Conservation (phyloP, 1,284 basidiomycete species). For the Kwoniella shivajii region DNA sequence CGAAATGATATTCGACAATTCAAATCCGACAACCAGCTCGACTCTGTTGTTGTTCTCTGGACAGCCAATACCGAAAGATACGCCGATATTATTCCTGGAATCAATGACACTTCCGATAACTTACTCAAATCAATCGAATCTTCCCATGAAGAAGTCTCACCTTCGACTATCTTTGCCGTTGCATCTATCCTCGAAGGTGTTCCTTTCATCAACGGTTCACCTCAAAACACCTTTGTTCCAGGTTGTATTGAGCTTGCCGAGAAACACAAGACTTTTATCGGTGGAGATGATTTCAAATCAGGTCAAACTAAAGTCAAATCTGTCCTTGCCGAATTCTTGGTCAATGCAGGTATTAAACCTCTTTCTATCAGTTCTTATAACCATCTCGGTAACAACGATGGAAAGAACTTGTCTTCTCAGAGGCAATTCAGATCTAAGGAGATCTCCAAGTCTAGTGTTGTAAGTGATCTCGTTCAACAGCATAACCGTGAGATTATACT, state of each 20-base stretch:
- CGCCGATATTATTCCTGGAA: constrained; percentile 88
- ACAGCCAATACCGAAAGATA: constrained; percentile 99
- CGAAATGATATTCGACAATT: constrained; percentile 92
- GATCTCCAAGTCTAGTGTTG: constrained; percentile 93
- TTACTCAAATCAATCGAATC: constrained; percentile 78
- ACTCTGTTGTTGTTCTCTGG: constrained; percentile 91
- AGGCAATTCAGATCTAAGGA: constrained; percentile 98
- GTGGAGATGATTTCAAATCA: constrained; percentile 96
- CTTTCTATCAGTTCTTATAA: constrained; percentile 97
- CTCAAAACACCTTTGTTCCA: constrained; percentile 99
- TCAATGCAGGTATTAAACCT: constrained; percentile 98
- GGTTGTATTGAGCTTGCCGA: constrained; percentile 93
- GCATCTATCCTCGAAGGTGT: constrained; percentile 93
- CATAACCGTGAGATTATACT: neutral
- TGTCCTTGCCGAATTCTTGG: constrained; percentile 95
- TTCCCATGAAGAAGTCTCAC: constrained; percentile 90
- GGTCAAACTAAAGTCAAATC: constrained; percentile 93
- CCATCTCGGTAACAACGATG: constrained; percentile 98
- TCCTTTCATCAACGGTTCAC: constrained; percentile 96
- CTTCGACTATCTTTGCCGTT: constrained; percentile 93
- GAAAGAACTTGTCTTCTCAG: constrained; percentile 88
- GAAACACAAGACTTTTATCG: constrained; percentile 86
- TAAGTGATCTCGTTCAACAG: constrained; percentile 12
- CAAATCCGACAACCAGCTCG: constrained; percentile 80
- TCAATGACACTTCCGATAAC: constrained; percentile 94